Evolutionary conservation across 139 green algal species (phyloP).

Genomic region (Chlorella sp.): DNA sequence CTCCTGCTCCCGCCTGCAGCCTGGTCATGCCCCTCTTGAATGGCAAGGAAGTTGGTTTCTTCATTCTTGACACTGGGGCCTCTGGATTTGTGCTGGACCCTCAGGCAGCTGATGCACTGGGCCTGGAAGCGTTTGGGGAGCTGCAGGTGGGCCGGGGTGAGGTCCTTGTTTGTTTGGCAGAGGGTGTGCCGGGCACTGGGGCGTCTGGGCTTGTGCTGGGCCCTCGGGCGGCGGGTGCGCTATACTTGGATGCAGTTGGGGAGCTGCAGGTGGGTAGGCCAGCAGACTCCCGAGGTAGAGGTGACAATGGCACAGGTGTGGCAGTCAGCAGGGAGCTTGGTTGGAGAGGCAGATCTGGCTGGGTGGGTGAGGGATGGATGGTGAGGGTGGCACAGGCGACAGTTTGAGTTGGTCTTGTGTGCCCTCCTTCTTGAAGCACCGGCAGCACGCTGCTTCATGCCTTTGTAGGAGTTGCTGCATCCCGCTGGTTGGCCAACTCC

Average conservation of each 20-base stretch:
- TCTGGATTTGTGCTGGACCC: slow-evolving; percentile 55
- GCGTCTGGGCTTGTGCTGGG: slow-evolving; percentile 57
- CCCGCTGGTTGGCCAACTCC: no score
- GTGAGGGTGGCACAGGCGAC: no score
- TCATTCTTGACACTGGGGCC: slow-evolving; percentile 56
- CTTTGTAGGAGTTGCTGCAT: no score
- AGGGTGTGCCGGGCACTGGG: slow-evolving; percentile 56
- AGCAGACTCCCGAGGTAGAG: no score
- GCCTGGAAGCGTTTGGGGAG: slow-evolving; percentile 44
- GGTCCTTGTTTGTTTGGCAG: no score
- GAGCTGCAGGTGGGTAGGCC: slow-evolving; percentile 39
- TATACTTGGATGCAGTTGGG: slow-evolving; percentile 46
- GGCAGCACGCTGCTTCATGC: no score
- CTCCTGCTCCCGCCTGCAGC: not conserved
- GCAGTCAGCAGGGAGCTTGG: no score
- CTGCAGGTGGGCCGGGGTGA: slow-evolving; percentile 23
- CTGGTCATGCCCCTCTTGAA: slow-evolving; percentile 48
- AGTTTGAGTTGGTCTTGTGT: no score
- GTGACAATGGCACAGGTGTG: no score
- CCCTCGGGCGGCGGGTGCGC: slow-evolving; percentile 21
- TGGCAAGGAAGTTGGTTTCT: slow-evolving; percentile 40
- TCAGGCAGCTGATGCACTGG: slow-evolving; percentile 39
- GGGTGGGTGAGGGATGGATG: no score
- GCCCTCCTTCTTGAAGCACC: no score
- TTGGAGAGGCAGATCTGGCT: no score